Conservation (phyloP, 129 eudicot species). For the Deinandra increscens region DNA sequence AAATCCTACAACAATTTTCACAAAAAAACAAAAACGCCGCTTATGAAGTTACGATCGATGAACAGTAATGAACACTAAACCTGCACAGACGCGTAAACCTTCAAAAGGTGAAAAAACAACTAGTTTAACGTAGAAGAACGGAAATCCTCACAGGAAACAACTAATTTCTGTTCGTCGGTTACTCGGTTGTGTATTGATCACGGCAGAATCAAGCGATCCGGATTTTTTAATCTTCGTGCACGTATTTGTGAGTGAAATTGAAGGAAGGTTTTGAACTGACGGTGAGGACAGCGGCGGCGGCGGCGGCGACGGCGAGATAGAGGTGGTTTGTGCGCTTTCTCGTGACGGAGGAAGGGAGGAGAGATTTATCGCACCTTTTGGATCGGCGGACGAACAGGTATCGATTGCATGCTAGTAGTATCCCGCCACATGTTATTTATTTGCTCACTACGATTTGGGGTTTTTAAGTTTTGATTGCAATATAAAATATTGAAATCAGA, state of each 20-base stretch:
- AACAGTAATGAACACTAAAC: conserved; percentile 10
- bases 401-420: conserved; percentile 35
- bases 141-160: conserved; percentile 29
- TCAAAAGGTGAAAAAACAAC: neutral
- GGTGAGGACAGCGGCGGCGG: conserved; percentile 13
- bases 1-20: neutral
- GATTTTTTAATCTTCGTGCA: conserved; percentile 13
- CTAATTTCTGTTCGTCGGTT: conserved; percentile 23
- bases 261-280: conserved; percentile 21
- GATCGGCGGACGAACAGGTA: conserved; percentile 3
- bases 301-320: conserved; percentile 17
- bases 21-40: neutral
- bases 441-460: conserved; percentile 21
- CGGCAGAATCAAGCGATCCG: conserved; percentile 36
- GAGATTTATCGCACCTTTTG: conserved; percentile 24
- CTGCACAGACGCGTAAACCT: conserved; percentile 9
- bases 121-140: conserved; percentile 19
- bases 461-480: neutral
- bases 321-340: conserved; percentile 19
- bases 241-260: conserved; percentile 17
- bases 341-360: conserved; percentile 39
- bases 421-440: conserved; percentile 53
- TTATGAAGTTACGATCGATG: too few relatives aligned
- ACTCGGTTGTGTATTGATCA: conserved; percentile 9
- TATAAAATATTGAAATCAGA: neutral